phyloP scores from a whole-genome alignment of 176 grass and related monocot genomes.

The Secale cereale region DNA sequence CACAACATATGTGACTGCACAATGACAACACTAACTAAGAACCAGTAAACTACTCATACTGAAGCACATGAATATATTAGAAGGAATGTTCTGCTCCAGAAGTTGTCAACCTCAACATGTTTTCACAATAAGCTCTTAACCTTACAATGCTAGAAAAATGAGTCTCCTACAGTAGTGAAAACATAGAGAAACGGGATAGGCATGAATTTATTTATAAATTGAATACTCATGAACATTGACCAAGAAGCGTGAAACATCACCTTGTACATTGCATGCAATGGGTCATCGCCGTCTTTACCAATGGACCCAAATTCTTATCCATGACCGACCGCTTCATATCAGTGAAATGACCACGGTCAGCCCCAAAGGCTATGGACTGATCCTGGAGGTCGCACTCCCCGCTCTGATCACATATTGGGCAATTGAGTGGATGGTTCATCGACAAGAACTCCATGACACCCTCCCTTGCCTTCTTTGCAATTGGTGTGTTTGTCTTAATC shows the following conservation, averaged over 20 bases:
- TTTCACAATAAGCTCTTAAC: neutral
- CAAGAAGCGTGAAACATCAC: slow-evolving; percentile 27
- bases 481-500: slow-evolving; percentile 89
- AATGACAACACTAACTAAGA: neutral
- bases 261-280: slow-evolving; percentile 99
- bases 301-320: slow-evolving; percentile 91
- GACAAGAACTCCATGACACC: slow-evolving; percentile 98
- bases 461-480: slow-evolving; percentile 99
- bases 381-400: slow-evolving; percentile 96
- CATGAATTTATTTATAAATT: neutral
- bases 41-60: neutral
- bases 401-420: slow-evolving; percentile 96
- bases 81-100: neutral
- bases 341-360: slow-evolving; percentile 89
- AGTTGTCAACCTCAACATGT: neutral
- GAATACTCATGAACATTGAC: neutral
- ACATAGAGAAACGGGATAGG: neutral
- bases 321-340: slow-evolving; percentile 97
- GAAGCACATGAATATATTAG: neutral
- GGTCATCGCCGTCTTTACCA: slow-evolving; percentile 99
- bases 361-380: slow-evolving; percentile 91
- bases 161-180: neutral
- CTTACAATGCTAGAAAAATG: neutral
- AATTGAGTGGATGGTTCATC: slow-evolving; percentile 93
- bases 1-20: neutral